Percentiles rank a stretch among this genome's conserved stretches.
Evolutionary conservation across 2,329 filamentous ascomycete genomes (phyloP).

Genomic region (Penicillium sp.): DNA sequence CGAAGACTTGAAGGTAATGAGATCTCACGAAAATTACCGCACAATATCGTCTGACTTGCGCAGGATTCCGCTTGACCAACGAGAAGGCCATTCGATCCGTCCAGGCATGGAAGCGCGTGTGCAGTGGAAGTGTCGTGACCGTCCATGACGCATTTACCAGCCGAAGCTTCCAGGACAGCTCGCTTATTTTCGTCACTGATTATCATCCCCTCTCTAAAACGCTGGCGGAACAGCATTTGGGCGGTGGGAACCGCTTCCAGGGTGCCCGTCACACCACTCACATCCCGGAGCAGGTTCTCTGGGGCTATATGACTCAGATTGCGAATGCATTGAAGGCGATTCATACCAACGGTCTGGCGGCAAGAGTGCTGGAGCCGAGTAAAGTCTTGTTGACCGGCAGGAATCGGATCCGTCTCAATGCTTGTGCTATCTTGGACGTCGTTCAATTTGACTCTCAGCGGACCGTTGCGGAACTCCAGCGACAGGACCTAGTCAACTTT

Average conservation of each 20-base stretch:
- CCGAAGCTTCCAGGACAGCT: conserved; percentile 87
- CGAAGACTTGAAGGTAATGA: conserved; percentile 70
- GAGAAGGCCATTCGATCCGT: conserved; percentile 82
- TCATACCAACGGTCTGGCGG: conserved; percentile 73
- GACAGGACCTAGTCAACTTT: conserved; percentile 79
- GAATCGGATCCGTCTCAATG: conserved; percentile 80
- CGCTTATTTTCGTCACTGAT: conserved; percentile 86
- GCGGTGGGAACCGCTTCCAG: conserved; percentile 37
- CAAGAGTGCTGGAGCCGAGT: conserved; percentile 75
- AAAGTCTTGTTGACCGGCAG: conserved; percentile 89
- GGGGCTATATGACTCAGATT: conserved; percentile 90
- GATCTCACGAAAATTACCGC: background rate
- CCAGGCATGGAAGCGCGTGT: conserved; percentile 82
- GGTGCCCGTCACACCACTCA: conserved; percentile 45
- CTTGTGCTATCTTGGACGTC: conserved; percentile 84
- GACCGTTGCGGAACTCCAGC: conserved; percentile 69
- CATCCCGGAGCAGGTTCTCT: conserved; percentile 70
- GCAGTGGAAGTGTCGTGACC: conserved; percentile 74
- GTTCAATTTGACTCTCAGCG: conserved; percentile 70
- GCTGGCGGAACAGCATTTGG: conserved; percentile 69
- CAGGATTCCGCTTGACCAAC: conserved; percentile 78
- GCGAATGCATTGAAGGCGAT: conserved; percentile 82
- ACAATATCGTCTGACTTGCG: conserved; percentile 2
- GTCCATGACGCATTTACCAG: conserved; percentile 92
- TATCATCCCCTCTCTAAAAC: conserved; percentile 91